A percentile compares a stretch with the other conserved stretches of the same genome.
Evolutionary conservation across 1,284 basidiomycete genomes (phyloP).

Genomic region (Pseudozyma tsukubaensis): DNA sequence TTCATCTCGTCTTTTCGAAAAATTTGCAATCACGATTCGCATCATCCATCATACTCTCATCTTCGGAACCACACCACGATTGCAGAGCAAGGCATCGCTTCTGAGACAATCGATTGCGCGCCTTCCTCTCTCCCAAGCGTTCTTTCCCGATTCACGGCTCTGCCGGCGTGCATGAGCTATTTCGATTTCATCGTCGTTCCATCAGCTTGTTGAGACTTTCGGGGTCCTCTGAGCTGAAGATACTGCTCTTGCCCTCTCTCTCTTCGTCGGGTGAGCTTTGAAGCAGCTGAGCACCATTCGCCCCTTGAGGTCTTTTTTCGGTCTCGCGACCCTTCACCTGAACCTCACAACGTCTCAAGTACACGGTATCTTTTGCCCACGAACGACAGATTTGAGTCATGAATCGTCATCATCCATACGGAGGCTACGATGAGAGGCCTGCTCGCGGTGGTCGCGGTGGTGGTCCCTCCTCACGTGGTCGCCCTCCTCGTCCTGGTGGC

Average conservation of each 20-base stretch:
- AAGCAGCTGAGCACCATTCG: slow-evolving; percentile 37
- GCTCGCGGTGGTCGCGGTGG: slow-evolving; percentile 50
- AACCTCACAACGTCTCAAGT: slow-evolving; percentile 8
- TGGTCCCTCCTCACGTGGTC: slow-evolving; percentile 25
- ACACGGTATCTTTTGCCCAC: slow-evolving; percentile 10
- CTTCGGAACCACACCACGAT: neutral
- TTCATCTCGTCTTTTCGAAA: neutral
- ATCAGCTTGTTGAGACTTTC: too few species aligned
- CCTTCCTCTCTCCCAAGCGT: slow-evolving; percentile 14
- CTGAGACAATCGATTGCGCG: slow-evolving; percentile 22
- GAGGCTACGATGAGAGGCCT: slow-evolving; percentile 75
- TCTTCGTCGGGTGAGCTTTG: slow-evolving; percentile 27
- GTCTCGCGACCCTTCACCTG: slow-evolving; percentile 7
- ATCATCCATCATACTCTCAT: slow-evolving; percentile 1
- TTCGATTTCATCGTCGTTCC: neutral
- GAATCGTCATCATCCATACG: slow-evolving; percentile 89
- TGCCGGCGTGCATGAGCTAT: slow-evolving; percentile 1
- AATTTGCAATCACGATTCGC: slow-evolving; percentile 6
- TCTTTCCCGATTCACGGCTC: neutral
- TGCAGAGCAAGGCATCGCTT: slow-evolving; percentile 20
- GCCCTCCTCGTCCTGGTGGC: slow-evolving; percentile 25
- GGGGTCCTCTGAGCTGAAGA: slow-evolving; percentile 20
- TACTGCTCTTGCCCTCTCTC: slow-evolving; percentile 19
- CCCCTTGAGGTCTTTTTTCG: slow-evolving; percentile 18
- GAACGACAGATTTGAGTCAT: slow-evolving; percentile 70